Conservation (phyloP, 768 basidiomycete genomes). For the Trametes villosa region DNA sequence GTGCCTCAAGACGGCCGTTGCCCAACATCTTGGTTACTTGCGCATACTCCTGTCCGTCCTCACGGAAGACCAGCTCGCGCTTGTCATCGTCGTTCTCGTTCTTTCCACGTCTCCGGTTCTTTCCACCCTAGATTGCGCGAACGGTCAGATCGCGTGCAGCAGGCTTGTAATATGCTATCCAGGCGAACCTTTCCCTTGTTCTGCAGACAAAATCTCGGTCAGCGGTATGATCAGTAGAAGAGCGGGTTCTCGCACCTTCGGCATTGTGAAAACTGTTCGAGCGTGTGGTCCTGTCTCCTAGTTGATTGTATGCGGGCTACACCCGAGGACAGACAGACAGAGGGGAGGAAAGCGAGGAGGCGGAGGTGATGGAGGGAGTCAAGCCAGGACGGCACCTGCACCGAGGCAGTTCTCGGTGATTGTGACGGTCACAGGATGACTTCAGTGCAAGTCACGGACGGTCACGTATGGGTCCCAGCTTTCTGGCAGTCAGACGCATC, state of each 20-base stretch:
- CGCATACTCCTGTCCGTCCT: conserved; percentile 99
- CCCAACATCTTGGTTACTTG: conserved; percentile 99
- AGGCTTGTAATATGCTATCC: not conserved
- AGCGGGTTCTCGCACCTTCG: conserved; percentile 45
- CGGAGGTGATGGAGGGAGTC: conserved; percentile 10
- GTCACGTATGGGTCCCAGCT: conserved; percentile 11
- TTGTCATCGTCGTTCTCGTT: conserved; percentile 99
- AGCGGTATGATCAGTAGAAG: conserved; percentile 23
- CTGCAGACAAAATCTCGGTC: conserved; percentile 40
- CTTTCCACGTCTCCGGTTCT: conserved; percentile 99
- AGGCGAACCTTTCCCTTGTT: conserved; percentile 75
- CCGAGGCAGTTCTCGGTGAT: conserved; percentile 22
- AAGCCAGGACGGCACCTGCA: conserved; percentile 5
- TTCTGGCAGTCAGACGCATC: conserved; percentile 29
- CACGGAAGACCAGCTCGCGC: conserved; percentile 97
- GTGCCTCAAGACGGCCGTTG: conserved; percentile 94
- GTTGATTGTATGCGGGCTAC: not conserved
- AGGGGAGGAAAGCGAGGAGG: not conserved
- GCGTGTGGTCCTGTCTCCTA: not conserved
- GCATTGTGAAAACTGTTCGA: conserved; percentile 42
- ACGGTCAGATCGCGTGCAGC: conserved; percentile 1
- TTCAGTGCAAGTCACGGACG: conserved; percentile 19
- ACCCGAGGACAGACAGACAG: not conserved
- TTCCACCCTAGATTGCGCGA: conserved; percentile 75
- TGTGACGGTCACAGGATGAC: conserved; percentile 19